Conservation (phyloP, 2,329 filamentous ascomycete genomes). For the Hymenoscyphus fraxineus region DNA sequence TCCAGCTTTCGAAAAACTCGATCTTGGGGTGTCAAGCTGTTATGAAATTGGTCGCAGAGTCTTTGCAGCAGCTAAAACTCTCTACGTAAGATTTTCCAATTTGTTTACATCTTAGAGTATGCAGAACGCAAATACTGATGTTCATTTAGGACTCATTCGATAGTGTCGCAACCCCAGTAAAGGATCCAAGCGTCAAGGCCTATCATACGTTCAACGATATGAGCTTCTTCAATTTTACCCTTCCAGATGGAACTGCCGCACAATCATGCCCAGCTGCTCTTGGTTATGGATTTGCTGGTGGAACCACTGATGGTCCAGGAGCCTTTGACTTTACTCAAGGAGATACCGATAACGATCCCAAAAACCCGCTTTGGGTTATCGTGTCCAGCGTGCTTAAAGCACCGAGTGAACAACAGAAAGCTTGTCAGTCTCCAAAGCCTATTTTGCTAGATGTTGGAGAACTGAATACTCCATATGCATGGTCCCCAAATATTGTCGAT, state of each 20-base stretch:
- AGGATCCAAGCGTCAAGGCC: conserved; percentile 65
- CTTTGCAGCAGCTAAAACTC: conserved; percentile 53
- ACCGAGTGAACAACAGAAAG: conserved; percentile 51
- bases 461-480: conserved; percentile 69
- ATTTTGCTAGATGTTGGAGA: conserved; percentile 85
- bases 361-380: conserved; percentile 65
- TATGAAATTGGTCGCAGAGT: conserved; percentile 73
- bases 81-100: conserved; percentile 44
- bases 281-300: conserved; percentile 87
- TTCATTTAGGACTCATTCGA: conserved; percentile 27
- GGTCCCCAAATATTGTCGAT: conserved; percentile 88
- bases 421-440: conserved; percentile 69
- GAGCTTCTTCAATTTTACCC: conserved; percentile 67
- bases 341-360: conserved; percentile 62
- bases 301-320: conserved; percentile 86
- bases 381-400: conserved; percentile 68
- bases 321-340: conserved; percentile 91
- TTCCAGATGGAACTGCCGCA: conserved; percentile 67
- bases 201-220: conserved; percentile 86
- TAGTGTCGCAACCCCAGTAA: conserved; percentile 42
- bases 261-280: conserved; percentile 81
- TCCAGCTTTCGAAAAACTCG: conserved; percentile 62
- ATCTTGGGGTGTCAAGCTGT: conserved; percentile 69
- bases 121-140: neutral
- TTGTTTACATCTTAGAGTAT: neutral